phyloP scores from a whole-genome alignment of 371 early-diverging fungal genomes.

The Mortierella sp. region DNA sequence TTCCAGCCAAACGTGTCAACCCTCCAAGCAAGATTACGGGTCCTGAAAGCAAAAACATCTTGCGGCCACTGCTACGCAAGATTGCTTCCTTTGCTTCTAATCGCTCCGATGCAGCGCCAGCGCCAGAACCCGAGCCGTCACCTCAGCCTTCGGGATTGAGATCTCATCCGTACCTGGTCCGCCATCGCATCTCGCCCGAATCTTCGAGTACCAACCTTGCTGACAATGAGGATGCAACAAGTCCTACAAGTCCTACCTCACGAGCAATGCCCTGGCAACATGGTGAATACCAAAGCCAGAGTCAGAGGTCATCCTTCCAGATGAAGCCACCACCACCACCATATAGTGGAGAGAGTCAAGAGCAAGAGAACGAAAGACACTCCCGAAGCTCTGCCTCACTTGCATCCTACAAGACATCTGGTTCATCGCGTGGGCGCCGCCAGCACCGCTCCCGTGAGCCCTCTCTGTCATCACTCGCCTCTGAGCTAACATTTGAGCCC shows the following conservation, averaged over 20 bases:
- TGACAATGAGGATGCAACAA: constrained; percentile 23
- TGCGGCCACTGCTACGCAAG: constrained; percentile 41
- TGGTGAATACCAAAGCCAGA: background rate
- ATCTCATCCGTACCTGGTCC: constrained; percentile 52
- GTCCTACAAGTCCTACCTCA: constrained; percentile 30
- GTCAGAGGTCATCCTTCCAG: constrained; percentile 21
- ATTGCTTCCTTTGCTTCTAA: constrained; percentile 49
- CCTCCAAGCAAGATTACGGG: constrained; percentile 18
- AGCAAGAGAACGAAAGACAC: constrained; percentile 6
- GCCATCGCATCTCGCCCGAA: constrained; percentile 42
- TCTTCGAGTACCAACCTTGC: constrained; percentile 32
- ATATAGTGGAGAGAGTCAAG: constrained; percentile 40
- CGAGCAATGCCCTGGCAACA: constrained; percentile 21
- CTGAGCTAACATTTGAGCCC: constrained; percentile 52
- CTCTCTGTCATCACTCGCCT: constrained; percentile 44
- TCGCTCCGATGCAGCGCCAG: constrained; percentile 23
- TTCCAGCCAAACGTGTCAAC: constrained; percentile 46
- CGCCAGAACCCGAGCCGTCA: constrained; percentile 31
- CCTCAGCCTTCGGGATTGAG: constrained; percentile 30
- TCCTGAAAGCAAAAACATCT: constrained; percentile 46
- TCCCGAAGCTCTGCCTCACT: background rate
- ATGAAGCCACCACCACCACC: constrained; percentile 47
- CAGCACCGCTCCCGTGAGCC: constrained; percentile 52
- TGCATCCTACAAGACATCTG: constrained; percentile 11
- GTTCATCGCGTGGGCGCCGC: constrained; percentile 26